phyloP scores from a whole-genome alignment of 1,284 basidiomycete species.

The Laetiporus sulphureus region DNA sequence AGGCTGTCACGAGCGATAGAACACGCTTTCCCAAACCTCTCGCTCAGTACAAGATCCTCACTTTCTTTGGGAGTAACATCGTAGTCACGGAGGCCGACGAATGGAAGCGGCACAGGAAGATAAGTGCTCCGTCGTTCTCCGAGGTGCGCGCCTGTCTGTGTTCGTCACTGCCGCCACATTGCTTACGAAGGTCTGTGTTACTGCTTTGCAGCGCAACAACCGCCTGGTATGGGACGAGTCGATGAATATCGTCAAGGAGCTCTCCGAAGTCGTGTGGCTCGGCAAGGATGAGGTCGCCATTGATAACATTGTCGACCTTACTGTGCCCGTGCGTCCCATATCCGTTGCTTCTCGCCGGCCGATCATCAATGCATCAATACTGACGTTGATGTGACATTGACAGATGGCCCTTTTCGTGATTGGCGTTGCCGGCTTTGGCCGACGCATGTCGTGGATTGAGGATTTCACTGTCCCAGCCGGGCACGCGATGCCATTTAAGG shows the following conservation, averaged over 20 bases:
- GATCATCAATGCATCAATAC: no score
- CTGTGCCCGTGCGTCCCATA: constrained; percentile 37
- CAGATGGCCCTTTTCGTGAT: constrained; percentile 54
- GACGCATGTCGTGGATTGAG: constrained; percentile 43
- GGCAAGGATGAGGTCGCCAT: constrained; percentile 23
- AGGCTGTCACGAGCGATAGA: constrained; percentile 18
- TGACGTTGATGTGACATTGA: no score
- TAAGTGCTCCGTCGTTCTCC: constrained; percentile 34
- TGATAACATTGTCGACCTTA: constrained; percentile 31
- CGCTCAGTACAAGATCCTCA: constrained; percentile 24
- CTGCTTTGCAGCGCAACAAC: constrained; percentile 34
- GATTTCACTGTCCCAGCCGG: constrained; percentile 34
- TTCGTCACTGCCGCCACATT: neutral
- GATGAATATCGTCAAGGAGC: constrained; percentile 29
- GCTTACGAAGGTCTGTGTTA: no score
- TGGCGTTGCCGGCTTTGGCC: constrained; percentile 52
- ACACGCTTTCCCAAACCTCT: constrained; percentile 30
- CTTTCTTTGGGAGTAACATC: constrained; percentile 44
- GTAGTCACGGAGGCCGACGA: constrained; percentile 54
- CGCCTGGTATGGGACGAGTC: constrained; percentile 53
- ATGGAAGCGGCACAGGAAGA: constrained; percentile 54
- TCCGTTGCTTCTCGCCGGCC: neutral
- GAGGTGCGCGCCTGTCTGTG: constrained; percentile 24
- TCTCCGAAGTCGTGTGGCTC: constrained; percentile 32
- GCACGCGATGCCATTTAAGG: constrained; percentile 50